Evolutionary conservation across 257 asterid species (phyloP), one percentile per base, ranked within the genome.

Genomic region (Solanum phureja): DNA sequence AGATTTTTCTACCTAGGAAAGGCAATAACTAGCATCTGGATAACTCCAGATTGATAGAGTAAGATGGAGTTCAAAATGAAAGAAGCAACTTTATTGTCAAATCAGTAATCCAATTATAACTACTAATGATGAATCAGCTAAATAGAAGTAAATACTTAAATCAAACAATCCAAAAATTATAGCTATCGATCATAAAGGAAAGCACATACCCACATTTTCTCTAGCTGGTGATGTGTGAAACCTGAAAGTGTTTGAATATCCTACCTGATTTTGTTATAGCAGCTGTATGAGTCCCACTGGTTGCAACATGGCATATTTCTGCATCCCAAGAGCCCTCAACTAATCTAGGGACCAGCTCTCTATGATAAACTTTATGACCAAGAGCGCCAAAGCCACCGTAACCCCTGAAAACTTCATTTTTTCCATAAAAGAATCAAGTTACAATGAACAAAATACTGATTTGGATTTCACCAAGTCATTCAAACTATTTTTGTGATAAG

Each of bases 361-460:
- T 92, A 40, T 90, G 92, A 90, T 94, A 97, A 37, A 95, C 99
- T 60, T 95, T 91, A 90, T 97, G 99, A 56, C 99, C 99, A 84
- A 97, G 98, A 83, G 99, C 99, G 40, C 99, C 99, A 92, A 97
- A 97, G 40, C 99, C 99, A 90, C 99, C 99, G 52, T 97, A 97
- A 86, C 99, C 99, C 99, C 99, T 96, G 98, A 89, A 93, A 91
- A 91, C 98, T 94, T 94, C 93, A 92, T 91, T 90, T 89, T 71
- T 56, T 90, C 86, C 91, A 89, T 91, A 74, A 74, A 79, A 69
- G 74, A 85, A 93, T 94, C 93, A 95, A 89, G 88, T 91, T 69
- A 90, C 86, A 90, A 74, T 34, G 38, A 87, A 52, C 56, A 88
- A 74, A 14, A 11, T 79, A 27, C 40, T 13, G 16, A 79, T 24